phyloP scores from a whole-genome alignment of 129 eudicot genomes.

The Scalesia atractyloides region DNA sequence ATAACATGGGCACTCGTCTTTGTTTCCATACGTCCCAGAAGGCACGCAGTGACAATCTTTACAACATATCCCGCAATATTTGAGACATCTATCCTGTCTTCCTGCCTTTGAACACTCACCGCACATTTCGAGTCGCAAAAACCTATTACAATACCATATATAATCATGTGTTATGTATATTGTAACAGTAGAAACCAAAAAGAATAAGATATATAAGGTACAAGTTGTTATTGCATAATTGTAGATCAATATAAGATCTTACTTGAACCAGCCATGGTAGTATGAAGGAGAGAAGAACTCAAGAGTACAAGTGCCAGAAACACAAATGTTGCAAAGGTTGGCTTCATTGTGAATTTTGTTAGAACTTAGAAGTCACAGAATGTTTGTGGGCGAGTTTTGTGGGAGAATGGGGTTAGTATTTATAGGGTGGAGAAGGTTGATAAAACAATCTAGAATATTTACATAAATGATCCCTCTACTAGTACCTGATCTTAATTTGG shows the following conservation, averaged over 20 bases:
- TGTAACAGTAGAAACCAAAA: too few relatives aligned
- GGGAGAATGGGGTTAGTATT: constrained; percentile 12
- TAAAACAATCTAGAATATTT: background rate
- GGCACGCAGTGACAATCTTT: constrained; percentile 46
- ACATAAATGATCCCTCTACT: constrained; percentile 5
- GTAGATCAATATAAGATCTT: constrained; percentile 22
- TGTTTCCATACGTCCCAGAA: constrained; percentile 45
- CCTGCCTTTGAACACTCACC: constrained; percentile 50
- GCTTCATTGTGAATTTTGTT: constrained; percentile 43
- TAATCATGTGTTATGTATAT: background rate
- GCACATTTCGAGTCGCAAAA: constrained; percentile 52
- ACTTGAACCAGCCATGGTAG: constrained; percentile 63
- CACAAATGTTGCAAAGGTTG: constrained; percentile 30
- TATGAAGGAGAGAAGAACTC: constrained; percentile 43
- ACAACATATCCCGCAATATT: constrained; percentile 52
- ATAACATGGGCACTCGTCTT: constrained; percentile 50
- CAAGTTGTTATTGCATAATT: constrained; percentile 1
- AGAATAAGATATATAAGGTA: background rate
- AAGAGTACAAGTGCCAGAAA: constrained; percentile 46
- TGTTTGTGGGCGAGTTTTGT: constrained; percentile 18
- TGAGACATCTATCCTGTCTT: constrained; percentile 40
- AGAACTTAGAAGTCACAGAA: constrained; percentile 16
- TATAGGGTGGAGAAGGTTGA: constrained; percentile 32
- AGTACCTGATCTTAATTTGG: background rate
- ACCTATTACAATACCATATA: constrained; percentile 26